Conservation (phyloP, 805 yeast genomes). For the Pichia sporocuriosa region DNA sequence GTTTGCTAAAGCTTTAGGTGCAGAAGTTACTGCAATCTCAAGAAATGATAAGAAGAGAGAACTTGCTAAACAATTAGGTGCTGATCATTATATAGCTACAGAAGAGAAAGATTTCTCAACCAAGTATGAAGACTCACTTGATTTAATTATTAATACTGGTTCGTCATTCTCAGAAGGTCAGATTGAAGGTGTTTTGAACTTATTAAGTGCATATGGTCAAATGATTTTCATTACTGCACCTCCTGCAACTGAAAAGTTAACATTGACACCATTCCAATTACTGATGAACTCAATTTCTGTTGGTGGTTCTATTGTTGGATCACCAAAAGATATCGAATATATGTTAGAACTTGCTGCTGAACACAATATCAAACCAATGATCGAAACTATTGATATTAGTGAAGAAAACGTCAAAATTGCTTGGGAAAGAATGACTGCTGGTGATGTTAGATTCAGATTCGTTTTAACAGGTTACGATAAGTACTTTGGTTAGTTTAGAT, state of each 20-base stretch:
- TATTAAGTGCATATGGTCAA: constrained; percentile 30
- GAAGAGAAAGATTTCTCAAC: constrained; percentile 38
- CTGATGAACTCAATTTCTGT: constrained; percentile 28
- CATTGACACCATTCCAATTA: constrained; percentile 30
- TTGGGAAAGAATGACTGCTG: constrained; percentile 40
- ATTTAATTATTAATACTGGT: constrained; percentile 45
- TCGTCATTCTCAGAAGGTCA: constrained; percentile 31
- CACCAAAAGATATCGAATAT: constrained; percentile 38
- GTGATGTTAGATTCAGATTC: constrained; percentile 50
- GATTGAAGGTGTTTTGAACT: constrained; percentile 20
- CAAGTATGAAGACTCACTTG: constrained; percentile 32
- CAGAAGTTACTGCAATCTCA: constrained; percentile 52
- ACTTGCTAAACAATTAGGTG: constrained; percentile 45
- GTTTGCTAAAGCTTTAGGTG: constrained; percentile 55
- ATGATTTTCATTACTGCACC: constrained; percentile 27
- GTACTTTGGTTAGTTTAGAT: constrained; percentile 9
- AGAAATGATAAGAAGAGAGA: constrained; percentile 42
- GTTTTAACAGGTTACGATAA: constrained; percentile 45
- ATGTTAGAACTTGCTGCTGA: constrained; percentile 45
- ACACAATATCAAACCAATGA: constrained; percentile 42
- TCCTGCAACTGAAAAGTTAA: constrained; percentile 31
- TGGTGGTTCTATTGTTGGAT: constrained; percentile 35
- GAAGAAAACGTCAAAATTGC: constrained; percentile 38
- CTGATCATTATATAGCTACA: constrained; percentile 49
- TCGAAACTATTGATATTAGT: constrained; percentile 43